Evolutionary conservation across 2,329 filamentous ascomycete species (phyloP).

Genomic region (Chaetomiaceae sp.): DNA sequence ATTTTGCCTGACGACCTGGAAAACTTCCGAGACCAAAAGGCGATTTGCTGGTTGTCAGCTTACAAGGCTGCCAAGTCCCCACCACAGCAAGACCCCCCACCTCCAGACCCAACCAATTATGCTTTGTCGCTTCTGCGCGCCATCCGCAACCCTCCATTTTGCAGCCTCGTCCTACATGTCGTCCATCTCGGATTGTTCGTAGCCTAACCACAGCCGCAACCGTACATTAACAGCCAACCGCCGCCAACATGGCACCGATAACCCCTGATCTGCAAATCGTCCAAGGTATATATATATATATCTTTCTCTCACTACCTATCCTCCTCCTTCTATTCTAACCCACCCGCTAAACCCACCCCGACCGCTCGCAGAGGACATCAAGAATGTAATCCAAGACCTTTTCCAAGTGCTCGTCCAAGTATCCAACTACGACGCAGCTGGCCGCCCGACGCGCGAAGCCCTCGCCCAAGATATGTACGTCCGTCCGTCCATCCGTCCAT

Average conservation of each 20-base stretch:
- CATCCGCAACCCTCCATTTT: not conserved
- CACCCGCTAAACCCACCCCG: slow-evolving; percentile 2
- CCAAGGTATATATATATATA: slow-evolving; percentile 19
- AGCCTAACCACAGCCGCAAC: too few species aligned
- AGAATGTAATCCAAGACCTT: slow-evolving; percentile 59
- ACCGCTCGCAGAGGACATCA: slow-evolving; percentile 51
- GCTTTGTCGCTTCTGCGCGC: too few species aligned
- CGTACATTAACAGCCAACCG: not conserved
- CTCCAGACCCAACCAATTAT: not conserved
- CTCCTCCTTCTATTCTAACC: not conserved
- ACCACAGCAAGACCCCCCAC: not conserved
- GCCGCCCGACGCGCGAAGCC: slow-evolving; percentile 50
- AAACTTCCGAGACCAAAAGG: too few species aligned
- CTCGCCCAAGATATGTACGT: slow-evolving; percentile 49
- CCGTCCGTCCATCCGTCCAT: too few species aligned
- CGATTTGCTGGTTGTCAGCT: too few species aligned
- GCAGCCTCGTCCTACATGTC: not conserved
- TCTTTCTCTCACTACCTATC: not conserved
- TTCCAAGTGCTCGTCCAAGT: slow-evolving; percentile 62
- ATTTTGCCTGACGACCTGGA: too few species aligned
- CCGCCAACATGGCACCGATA: slow-evolving; percentile 27
- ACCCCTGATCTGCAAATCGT: slow-evolving; percentile 26
- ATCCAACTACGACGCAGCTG: slow-evolving; percentile 54
- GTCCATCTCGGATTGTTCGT: not conserved
- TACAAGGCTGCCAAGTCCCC: not conserved